A percentile compares a stretch with the other conserved stretches of the same genome.
Evolutionary conservation across 257 asterid genomes (phyloP).

Genomic region (Primulina tabacum): DNA sequence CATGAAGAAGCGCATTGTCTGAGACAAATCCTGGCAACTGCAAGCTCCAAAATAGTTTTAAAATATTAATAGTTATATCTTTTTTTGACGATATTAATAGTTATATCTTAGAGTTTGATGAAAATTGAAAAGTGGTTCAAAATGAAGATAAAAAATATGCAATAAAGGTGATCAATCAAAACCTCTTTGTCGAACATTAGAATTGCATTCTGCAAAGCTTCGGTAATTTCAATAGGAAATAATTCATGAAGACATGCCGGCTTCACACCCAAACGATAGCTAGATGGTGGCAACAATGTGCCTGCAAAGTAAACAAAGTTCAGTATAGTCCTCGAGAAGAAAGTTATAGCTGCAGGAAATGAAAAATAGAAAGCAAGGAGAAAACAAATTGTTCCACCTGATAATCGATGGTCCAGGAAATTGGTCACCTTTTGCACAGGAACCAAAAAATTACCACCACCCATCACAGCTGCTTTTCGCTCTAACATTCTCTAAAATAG

Average conservation of each 20-base stretch:
- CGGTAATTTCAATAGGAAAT: constrained; percentile 64
- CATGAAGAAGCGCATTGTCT: constrained; percentile 74
- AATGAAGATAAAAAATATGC: constrained; percentile 2
- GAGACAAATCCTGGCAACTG: constrained; percentile 87
- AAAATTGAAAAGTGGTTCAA: background rate
- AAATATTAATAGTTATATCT: background rate
- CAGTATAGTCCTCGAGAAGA: constrained; percentile 12
- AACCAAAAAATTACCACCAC: constrained; percentile 90
- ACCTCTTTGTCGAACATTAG: constrained; percentile 79
- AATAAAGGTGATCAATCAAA: constrained; percentile 8
- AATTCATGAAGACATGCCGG: constrained; percentile 78
- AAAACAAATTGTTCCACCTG: constrained; percentile 41
- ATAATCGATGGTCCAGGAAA: constrained; percentile 59
- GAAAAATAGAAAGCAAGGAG: background rate
- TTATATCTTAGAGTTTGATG: background rate
- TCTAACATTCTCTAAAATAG: constrained; percentile 58
- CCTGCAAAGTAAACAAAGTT: constrained; percentile 41
- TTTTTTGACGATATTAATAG: background rate
- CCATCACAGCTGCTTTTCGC: constrained; percentile 76
- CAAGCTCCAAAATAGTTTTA: constrained; percentile 23
- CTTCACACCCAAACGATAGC: constrained; percentile 87
- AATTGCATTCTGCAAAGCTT: constrained; percentile 71
- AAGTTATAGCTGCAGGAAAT: constrained; percentile 2
- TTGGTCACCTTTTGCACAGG: constrained; percentile 82
- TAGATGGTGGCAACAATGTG: constrained; percentile 68